Evolutionary conservation across 345 rosid species (phyloP).

Genomic region (Euphorbia pulcherrima): DNA sequence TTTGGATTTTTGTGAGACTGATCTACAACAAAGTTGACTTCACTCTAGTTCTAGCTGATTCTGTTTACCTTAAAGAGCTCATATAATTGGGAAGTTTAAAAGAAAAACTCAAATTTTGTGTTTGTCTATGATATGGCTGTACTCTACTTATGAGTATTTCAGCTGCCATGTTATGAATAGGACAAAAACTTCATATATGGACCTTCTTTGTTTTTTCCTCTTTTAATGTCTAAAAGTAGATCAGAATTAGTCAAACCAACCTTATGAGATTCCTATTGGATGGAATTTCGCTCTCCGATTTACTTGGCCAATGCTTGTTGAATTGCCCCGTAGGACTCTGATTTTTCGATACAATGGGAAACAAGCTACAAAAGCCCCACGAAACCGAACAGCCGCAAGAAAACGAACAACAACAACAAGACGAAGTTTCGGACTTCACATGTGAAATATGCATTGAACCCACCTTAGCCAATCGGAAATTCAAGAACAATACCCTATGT

Average conservation of each 20-base stretch:
- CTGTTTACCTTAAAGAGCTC: background rate
- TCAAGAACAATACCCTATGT: conserved; percentile 21
- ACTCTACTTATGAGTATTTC: background rate
- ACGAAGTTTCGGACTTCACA: conserved; percentile 17
- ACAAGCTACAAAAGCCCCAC: conserved; percentile 11
- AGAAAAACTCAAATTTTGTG: background rate
- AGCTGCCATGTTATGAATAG: background rate
- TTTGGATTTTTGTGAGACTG: background rate
- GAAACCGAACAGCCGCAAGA: conserved; percentile 1
- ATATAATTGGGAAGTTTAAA: background rate
- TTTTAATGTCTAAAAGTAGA: background rate
- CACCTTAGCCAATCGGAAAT: conserved; percentile 14
- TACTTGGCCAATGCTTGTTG: too few relatives aligned
- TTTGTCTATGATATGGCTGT: background rate
- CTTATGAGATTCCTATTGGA: background rate
- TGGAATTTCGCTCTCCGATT: too few relatives aligned
- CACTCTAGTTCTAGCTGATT: background rate
- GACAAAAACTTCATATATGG: background rate
- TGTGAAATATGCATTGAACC: conserved; percentile 34
- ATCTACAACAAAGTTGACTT: background rate
- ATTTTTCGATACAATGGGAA: conserved; percentile 32
- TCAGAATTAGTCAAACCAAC: background rate
- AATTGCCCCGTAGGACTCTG: too few relatives aligned
- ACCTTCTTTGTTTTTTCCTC: background rate
- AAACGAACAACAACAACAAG: conserved; percentile 3